These are phyloP conservation scores for Alternaria brassicae DNA, from an alignment of 2,329 filamentous ascomycete species.

Conservation along the genomic window DNA sequence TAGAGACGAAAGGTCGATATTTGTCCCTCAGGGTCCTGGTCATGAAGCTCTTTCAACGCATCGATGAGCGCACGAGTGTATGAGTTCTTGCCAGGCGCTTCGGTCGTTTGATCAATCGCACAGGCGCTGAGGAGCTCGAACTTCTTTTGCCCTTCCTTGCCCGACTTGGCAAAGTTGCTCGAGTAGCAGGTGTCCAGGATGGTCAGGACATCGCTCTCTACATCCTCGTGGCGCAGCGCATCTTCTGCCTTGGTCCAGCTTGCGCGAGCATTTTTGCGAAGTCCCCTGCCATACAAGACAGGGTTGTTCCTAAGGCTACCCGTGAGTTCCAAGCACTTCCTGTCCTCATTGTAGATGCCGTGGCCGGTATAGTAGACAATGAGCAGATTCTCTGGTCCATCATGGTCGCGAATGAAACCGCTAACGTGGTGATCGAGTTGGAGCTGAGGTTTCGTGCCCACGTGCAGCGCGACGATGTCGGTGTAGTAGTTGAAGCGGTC, in stretches of 20 bases:
- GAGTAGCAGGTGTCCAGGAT: conserved; percentile 52
- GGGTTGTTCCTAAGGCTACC: conserved; percentile 25
- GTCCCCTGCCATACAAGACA: conserved; percentile 24
- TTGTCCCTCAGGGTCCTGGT: conserved; percentile 27
- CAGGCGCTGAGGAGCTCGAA: conserved; percentile 47
- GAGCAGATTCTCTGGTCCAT: conserved; percentile 43
- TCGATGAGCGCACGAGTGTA: conserved; percentile 49
- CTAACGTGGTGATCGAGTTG: conserved; percentile 42
- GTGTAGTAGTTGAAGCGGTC: conserved; percentile 41
- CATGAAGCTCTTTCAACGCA: conserved; percentile 31
- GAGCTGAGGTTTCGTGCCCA: conserved; percentile 42
- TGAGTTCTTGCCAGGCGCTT: conserved; percentile 37
- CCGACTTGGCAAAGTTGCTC: conserved; percentile 44
- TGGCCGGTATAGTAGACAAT: conserved; percentile 53
- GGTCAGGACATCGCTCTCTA: conserved; percentile 46
- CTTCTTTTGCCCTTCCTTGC: conserved; percentile 30
- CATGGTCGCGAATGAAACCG: conserved; percentile 37
- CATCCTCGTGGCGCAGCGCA: conserved; percentile 33
- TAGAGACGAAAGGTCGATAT: conserved; percentile 44
- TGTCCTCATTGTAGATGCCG: conserved; percentile 34
- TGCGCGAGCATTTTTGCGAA: conserved; percentile 35
- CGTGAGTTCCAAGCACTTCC: conserved; percentile 37
- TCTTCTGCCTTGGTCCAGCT: conserved; percentile 48
- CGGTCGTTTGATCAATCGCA: conserved; percentile 35
- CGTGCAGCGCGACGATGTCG: conserved; percentile 43